Evolutionary conservation across 192 early-diverging fungal species (phyloP).

Genomic region (Gryganskiella cystojenkinii): DNA sequence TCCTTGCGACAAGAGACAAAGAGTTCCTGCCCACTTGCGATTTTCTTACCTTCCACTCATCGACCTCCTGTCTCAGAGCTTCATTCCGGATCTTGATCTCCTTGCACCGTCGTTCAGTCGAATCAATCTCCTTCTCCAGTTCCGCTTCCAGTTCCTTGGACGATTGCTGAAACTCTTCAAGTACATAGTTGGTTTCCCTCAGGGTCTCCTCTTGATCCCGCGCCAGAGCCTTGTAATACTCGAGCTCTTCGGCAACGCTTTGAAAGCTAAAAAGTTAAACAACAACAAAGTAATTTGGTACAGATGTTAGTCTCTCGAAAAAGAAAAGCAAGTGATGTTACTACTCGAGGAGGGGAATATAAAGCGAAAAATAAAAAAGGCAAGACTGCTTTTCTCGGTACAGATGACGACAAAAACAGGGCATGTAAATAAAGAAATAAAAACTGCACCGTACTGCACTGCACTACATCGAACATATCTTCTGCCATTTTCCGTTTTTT

Average conservation of each 20-base stretch:
- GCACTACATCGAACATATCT: too few species aligned
- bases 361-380: too few species aligned
- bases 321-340: background rate
- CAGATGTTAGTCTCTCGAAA: background rate
- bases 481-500: too few species aligned
- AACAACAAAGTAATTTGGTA: background rate
- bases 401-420: too few species aligned
- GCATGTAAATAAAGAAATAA: too few species aligned
- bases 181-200: slow-evolving; percentile 64
- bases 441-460: too few species aligned
- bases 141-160: slow-evolving; percentile 79
- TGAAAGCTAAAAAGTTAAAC: slow-evolving; percentile 31
- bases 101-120: slow-evolving; percentile 70
- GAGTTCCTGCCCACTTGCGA: background rate
- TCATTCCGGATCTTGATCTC: slow-evolving; percentile 76
- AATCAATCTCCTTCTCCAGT: slow-evolving; percentile 76
- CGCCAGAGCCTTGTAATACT: slow-evolving; percentile 70
- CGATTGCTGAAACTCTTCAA: slow-evolving; percentile 73
- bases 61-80: slow-evolving; percentile 69
- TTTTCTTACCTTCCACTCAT: slow-evolving; percentile 73
- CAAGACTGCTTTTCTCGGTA: too few species aligned
- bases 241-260: slow-evolving; percentile 69
- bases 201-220: slow-evolving; percentile 64
- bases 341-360: too few species aligned
- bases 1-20: background rate